Evolutionary conservation across 257 asterid species (phyloP), one percentile per base, ranked within the genome.

Genomic region (Ehretia macrophylla): DNA sequence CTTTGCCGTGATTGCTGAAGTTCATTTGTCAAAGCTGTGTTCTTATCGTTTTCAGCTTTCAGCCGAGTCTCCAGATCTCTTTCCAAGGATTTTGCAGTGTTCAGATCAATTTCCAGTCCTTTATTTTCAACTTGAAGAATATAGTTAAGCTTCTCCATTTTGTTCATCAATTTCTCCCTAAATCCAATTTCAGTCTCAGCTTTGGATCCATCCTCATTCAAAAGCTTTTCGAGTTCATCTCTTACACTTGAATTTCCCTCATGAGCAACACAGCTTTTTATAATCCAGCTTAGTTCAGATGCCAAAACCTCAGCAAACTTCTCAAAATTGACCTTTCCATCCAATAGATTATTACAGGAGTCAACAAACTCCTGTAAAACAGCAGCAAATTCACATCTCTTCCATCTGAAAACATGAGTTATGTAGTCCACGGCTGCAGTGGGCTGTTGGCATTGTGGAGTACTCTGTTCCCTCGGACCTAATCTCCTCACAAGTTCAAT

Each of bases 121-220:
- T 74, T 49, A 54, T 79, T 77, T 47, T 90, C 88, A 10, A 55
- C 71, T 64, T 67, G 79, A 62, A 62, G 76, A 65, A 51, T 51
- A 5, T 85, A 71, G 46, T 63, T 63, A 37, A 66, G 78, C 63
- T 73, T 81, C 80, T 81, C 88, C 79, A 68, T 75, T 67, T 77
- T 85, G 20, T 72, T 49, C 88, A 81, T 85, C 27, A 85, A 72
- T 11, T 65, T 79, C 21, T 73, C 84, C 42, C 73, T 69, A 0
- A 87, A 75, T 44, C 77, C 94, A 53, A 68, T 77, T 23, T 72
- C 81, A 38, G 59, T 55, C 0, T 77, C 76, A 13, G 81, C 72
- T 68, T 84, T 83, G 1, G 81, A 84, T 59, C 79, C 80, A 18
- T 58, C 72, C 37, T 81, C 84, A 50, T 85, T 81, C 17, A 84